These are phyloP conservation scores for Exobasidium rhododendri DNA, from an alignment of 1,284 basidiomycete genomes.

Conservation along the genomic window DNA sequence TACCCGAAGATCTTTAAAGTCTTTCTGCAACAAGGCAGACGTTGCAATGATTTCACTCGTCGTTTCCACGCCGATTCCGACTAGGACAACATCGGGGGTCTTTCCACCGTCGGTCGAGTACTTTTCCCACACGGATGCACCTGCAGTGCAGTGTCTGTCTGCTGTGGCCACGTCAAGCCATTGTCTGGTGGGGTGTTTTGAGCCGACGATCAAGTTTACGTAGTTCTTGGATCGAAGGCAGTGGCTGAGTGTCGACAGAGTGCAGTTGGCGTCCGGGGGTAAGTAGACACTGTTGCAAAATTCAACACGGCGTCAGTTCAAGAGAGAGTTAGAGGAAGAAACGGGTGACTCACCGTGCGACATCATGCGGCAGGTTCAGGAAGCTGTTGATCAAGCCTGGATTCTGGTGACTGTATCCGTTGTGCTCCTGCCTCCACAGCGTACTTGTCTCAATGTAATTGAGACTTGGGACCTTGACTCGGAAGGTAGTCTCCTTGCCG, in stretches of 20 bases:
- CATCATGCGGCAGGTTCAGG: conserved; percentile 69
- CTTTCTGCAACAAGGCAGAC: conserved; percentile 39
- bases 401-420: conserved; percentile 66
- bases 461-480: conserved; percentile 68
- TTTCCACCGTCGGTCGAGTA: conserved; percentile 58
- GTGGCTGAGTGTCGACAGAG: conserved; percentile 71
- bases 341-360: conserved; percentile 61
- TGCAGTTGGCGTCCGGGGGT: conserved; percentile 83
- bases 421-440: conserved; percentile 67
- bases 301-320: conserved; percentile 59
- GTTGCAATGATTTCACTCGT: conserved; percentile 58
- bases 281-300: conserved; percentile 66
- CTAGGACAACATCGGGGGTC: conserved; percentile 60
- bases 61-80: conserved; percentile 58
- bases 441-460: conserved; percentile 84
- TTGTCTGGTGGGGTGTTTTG: conserved; percentile 60
- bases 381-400: conserved; percentile 80
- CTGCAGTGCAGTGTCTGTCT: conserved; percentile 52
- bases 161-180: conserved; percentile 56
- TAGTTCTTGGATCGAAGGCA: conserved; percentile 78
- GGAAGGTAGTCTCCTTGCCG: conserved; percentile 71
- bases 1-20: conserved; percentile 49
- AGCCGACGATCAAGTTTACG: conserved; percentile 78
- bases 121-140: conserved; percentile 57
- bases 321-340: conserved; percentile 74